phyloP scores from a whole-genome alignment of 108 stramenopile species.

The Thalassiosira profunda region DNA sequence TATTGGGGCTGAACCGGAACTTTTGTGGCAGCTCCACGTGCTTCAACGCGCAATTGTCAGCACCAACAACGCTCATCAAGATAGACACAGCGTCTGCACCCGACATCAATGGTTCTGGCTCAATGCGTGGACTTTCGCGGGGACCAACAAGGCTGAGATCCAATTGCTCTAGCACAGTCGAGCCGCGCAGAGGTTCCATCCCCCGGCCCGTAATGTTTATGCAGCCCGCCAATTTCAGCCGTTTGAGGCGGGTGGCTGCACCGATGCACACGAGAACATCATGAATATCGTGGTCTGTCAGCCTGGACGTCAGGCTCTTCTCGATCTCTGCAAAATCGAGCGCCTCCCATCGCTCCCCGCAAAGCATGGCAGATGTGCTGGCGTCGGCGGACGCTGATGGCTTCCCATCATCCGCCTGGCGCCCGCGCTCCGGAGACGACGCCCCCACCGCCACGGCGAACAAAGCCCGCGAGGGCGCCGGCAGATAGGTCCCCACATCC shows the following conservation, averaged over 20 bases:
- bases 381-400: too few species aligned
- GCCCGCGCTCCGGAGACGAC: too few species aligned
- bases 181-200: neutral
- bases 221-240: too few species aligned
- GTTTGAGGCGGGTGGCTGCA: neutral
- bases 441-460: too few species aligned
- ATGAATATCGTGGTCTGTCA: neutral
- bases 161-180: neutral
- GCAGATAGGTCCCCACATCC: too few species aligned
- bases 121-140: neutral
- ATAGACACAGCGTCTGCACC: neutral
- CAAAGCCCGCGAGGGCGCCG: too few species aligned
- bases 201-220: neutral
- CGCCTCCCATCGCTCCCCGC: neutral
- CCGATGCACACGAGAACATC: neutral
- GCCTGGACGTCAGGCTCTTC: neutral
- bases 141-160: neutral
- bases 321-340: neutral
- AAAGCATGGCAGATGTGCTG: too few species aligned
- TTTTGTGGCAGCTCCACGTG: neutral
- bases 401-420: too few species aligned
- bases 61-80: neutral
- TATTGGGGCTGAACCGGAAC: too few species aligned
- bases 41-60: neutral
- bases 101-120: neutral